phyloP scores from a whole-genome alignment of 192 early-diverging fungal species.

The Obelidium mucronatum region DNA sequence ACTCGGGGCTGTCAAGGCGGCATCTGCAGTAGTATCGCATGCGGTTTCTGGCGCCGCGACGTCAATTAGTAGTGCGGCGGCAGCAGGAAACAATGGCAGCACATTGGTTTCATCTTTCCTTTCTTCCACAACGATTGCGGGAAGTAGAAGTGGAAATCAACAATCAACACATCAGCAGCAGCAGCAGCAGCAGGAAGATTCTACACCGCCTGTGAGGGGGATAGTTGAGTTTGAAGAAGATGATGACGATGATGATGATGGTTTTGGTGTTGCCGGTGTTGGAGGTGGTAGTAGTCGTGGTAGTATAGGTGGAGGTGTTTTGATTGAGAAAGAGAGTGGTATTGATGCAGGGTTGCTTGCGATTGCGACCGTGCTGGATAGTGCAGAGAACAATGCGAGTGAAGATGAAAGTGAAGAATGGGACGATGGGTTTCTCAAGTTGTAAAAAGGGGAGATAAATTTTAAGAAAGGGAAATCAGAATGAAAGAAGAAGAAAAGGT shows the following conservation, averaged over 20 bases:
- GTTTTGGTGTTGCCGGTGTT: neutral
- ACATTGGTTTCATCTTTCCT: neutral
- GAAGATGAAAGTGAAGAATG: neutral
- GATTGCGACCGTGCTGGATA: conserved; percentile 6
- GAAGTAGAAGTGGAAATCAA: no score
- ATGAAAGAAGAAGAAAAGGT: neutral
- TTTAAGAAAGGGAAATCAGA: neutral
- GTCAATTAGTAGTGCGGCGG: neutral
- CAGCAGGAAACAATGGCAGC: neutral
- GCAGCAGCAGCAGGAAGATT: no score
- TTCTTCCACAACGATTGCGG: no score
- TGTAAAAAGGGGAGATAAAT: neutral
- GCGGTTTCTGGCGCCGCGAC: neutral
- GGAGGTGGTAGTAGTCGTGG: neutral
- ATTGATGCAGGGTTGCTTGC: conserved; percentile 16
- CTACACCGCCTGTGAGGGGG: no score
- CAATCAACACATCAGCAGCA: no score
- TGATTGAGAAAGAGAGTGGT: neutral
- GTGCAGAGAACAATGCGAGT: no score
- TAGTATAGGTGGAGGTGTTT: neutral
- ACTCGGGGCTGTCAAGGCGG: neutral
- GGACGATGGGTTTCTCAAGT: neutral
- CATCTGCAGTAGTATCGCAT: neutral
- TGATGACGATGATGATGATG: conserved; percentile 1
- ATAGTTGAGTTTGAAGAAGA: conserved; percentile 7